Base-by-base conservation (phyloP, 2,329 filamentous ascomycete species). In the Achaetomium macrosporum region DNA sequence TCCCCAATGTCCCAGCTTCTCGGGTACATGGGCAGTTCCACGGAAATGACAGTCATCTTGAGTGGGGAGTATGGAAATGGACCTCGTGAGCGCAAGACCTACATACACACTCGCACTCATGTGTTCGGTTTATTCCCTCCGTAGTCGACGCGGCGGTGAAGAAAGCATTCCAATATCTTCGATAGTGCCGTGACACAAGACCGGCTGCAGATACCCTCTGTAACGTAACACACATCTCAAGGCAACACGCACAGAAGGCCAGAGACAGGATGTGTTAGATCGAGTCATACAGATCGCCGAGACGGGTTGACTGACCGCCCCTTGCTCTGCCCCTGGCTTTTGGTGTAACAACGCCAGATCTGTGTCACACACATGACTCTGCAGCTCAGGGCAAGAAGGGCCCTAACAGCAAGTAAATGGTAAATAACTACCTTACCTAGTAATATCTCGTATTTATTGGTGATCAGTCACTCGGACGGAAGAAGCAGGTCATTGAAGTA, bases 271-370 rank as follows among this genome's bases (percentile, higher is more conserved):
- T 9, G 47, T 42, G 36, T 40, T 19, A 56, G 54, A 56, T 56
- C 54, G 47, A 25, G 54, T 56, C 42, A 47, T 42, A 56, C 54
- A 53, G 54, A 56, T 56, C 54, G 54, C 29, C 35, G 31, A 33
- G 13, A 35, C 35, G 40, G 20, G 33, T n/a, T 17, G n/a, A 33
- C 15, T 40, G 35, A 40, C 47, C 31, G 39, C 47, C 41, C 41
- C 41, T 30, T 16, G 15, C 17, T 16, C 17, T 16, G 29, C 29
- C 37, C 37, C 12, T 25, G 17, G 10, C n/a, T 30, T n/a, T n/a
- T 41, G 46, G 46, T 48, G 46, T 35, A 42, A 48, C 37, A 17
- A 10, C 11, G 7, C 25, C 25, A 25, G 25, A 25, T 25, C 25
- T 25, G 25, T 25, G 25, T 25, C 25, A 25, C 25, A 25, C 25